Conservation (phyloP, 352 stramenopile species). For the Hyaloperonospora brassicae region DNA sequence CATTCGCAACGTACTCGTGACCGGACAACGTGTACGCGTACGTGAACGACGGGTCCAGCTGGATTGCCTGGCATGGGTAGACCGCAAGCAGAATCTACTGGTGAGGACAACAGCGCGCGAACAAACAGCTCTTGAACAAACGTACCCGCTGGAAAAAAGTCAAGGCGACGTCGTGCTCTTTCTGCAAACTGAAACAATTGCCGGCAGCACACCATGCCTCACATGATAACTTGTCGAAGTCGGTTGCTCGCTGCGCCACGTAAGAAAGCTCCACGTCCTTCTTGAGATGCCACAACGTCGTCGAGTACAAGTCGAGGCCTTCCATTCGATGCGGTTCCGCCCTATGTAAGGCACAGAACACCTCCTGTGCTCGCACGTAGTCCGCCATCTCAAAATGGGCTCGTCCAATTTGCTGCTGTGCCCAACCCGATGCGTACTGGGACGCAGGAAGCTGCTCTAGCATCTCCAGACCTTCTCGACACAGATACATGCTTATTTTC, state of each 20-base stretch:
- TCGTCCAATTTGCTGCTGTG: constrained; percentile 88
- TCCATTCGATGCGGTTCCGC: constrained; percentile 90
- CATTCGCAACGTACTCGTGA: constrained; percentile 96
- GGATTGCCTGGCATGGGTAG: constrained; percentile 58
- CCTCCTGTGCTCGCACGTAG: constrained; percentile 85
- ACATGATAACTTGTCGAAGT: constrained; percentile 89
- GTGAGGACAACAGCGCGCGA: constrained; percentile 2
- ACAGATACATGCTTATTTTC: constrained; percentile 70
- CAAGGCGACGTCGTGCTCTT: constrained; percentile 95
- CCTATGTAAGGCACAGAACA: constrained; percentile 86
- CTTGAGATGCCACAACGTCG: constrained; percentile 95
- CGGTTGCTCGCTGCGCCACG: constrained; percentile 89
- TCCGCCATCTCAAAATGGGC: constrained; percentile 95
- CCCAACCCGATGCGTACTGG: constrained; percentile 91
- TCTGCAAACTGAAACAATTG: constrained; percentile 97
- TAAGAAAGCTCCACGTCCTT: constrained; percentile 96
- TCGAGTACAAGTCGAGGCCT: constrained; percentile 93
- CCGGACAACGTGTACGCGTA: constrained; percentile 97
- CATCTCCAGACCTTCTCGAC: constrained; percentile 80
- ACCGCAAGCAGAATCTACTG: constrained; percentile 3
- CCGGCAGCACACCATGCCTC: constrained; percentile 95
- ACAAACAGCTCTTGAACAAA: constrained; percentile 2
- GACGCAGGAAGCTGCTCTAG: constrained; percentile 72
- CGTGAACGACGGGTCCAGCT: constrained; percentile 91
- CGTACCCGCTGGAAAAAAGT: constrained; percentile 91